These are phyloP conservation scores for Heritiera fomes DNA, from an alignment of 345 rosid species.

Conservation along the genomic window DNA sequence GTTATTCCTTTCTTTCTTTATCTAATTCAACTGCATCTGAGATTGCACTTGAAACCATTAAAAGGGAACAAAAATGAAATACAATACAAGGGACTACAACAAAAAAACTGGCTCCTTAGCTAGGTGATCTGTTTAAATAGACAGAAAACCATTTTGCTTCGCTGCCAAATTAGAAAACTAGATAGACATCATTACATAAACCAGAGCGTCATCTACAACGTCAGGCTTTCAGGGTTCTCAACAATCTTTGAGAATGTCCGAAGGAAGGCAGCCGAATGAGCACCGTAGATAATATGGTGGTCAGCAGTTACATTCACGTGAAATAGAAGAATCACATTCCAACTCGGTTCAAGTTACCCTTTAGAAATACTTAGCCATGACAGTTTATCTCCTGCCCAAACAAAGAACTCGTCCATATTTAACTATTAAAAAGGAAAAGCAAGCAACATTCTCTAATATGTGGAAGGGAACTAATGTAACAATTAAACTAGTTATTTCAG, in stretches of 20 bases:
- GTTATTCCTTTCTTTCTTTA: conserved; percentile 26
- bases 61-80: conserved; percentile 21
- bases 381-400: not conserved
- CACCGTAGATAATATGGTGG: conserved; percentile 88
- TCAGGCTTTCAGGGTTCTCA: conserved; percentile 80
- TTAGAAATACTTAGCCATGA: conserved; percentile 2
- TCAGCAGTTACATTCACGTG: conserved; percentile 99
- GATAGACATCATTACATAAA: conserved; percentile 9
- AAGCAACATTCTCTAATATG: not conserved
- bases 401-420: not conserved
- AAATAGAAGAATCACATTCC: conserved; percentile 10
- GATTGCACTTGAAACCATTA: conserved; percentile 14
- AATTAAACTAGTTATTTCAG: not conserved
- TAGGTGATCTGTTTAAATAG: conserved; percentile 11
- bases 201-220: conserved; percentile 46
- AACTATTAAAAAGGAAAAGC: not conserved
- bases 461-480: not conserved
- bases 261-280: conserved; percentile 93
- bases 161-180: conserved; percentile 13
- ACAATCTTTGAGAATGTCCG: conserved; percentile 88
- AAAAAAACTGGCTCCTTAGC: conserved; percentile 24
- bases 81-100: conserved; percentile 16
- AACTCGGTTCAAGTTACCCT: not conserved
- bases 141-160: conserved; percentile 20
- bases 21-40: conserved; percentile 7